Base-by-base conservation (phyloP, 495 filamentous ascomycete species). In the Neurospora tetrasperma region DNA sequence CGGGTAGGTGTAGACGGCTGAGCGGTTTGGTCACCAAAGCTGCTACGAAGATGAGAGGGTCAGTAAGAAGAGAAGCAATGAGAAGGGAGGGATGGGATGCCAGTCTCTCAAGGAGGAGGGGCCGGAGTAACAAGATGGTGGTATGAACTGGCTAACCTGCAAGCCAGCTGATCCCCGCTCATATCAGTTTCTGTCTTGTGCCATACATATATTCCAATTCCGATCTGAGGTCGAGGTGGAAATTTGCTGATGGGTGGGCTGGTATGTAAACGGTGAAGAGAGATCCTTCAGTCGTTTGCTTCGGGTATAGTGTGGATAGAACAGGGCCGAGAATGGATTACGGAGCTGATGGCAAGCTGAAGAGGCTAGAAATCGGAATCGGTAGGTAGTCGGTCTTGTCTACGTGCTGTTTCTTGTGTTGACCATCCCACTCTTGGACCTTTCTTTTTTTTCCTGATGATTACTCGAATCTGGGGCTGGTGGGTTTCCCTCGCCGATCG, bases 11-110 rank as follows among this genome's bases (percentile, higher is more conserved):
- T 93, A 71, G 90, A 90, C 80, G 92, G 91, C 84, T 91, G 89
- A 85, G 88, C 90, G 87, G 89, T 89, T 81, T 89, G 87, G 86
- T 90, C 89, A 86, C 86, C 91, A 89, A 92, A 92, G 87, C 91
- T 93, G 76, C 81, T 83, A 42, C 9, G 27, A 72, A 71, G 68
- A 68, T 70, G 69, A 75, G 74, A n/a, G 72, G 66, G 54, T 41
- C 27, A 62, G 39, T 46, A 48, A 69, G 71, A 39, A 31, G 31
- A 40, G 62, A 68, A 12, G 46, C 70, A 68, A 71, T 16, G 6
- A 7, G 54, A 31, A 62, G 54, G 54, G 54, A 62, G 54, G 54
- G 54, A 31, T 62, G 54, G 7, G 14, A 18, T 66, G 54, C 27
- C 14, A 35, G 54, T 35, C 27, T 66, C 27, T 66, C 54, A 66